Conservation (phyloP, 495 filamentous ascomycete species). For the Aspergillus wentii region DNA sequence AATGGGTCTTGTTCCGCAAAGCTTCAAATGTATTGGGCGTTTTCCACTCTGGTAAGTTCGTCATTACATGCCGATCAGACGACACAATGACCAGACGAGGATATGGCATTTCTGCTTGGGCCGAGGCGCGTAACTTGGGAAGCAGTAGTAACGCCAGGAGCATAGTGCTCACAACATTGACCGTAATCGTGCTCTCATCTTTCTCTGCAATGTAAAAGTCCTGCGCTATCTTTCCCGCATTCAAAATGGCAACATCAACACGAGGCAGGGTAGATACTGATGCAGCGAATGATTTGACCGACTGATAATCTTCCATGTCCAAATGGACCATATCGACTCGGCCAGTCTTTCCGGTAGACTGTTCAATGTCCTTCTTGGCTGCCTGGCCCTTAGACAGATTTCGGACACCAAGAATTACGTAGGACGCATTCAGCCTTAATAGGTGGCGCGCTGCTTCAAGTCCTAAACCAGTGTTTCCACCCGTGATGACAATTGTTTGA, state of each 20-base stretch:
- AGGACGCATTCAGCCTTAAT: slow-evolving; percentile 26
- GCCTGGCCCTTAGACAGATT: slow-evolving; percentile 32
- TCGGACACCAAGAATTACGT: slow-evolving; percentile 44
- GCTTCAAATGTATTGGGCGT: background rate
- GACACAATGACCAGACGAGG: slow-evolving; percentile 2
- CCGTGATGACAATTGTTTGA: slow-evolving; percentile 49
- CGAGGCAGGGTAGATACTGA: slow-evolving; percentile 15
- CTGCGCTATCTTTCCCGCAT: slow-evolving; percentile 24
- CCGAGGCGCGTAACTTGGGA: slow-evolving; percentile 21
- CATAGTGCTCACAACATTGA: slow-evolving; percentile 41
- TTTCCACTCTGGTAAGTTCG: background rate
- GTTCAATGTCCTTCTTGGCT: slow-evolving; percentile 27
- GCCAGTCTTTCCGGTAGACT: slow-evolving; percentile 16
- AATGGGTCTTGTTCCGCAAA: background rate
- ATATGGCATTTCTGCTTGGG: slow-evolving; percentile 1
- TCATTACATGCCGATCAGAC: slow-evolving; percentile 1
- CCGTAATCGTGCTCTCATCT: slow-evolving; percentile 32
- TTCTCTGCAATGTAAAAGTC: slow-evolving; percentile 21
- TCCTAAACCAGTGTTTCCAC: slow-evolving; percentile 46
- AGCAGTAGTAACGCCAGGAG: slow-evolving; percentile 24
- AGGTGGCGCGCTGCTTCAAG: slow-evolving; percentile 41
- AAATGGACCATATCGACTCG: slow-evolving; percentile 34
- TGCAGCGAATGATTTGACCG: slow-evolving; percentile 27
- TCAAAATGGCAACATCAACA: slow-evolving; percentile 29
- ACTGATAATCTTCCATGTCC: slow-evolving; percentile 28